Conservation (phyloP, 176 grass and related monocot species). For the Olyra latifolia region DNA sequence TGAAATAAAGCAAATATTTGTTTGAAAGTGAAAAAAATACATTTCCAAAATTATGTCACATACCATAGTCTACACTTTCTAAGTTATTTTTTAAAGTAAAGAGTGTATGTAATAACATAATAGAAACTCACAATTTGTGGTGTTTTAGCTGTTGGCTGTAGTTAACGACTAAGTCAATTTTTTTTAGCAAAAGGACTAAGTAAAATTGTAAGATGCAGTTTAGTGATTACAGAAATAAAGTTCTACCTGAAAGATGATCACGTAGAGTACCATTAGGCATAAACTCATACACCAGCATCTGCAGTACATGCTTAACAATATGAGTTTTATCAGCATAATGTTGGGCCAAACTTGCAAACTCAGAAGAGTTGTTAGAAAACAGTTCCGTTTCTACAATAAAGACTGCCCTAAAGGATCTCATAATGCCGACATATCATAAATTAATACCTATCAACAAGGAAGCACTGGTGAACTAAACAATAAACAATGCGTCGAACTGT, state of each 20-base stretch:
- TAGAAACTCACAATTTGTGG: neutral
- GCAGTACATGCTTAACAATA: slow-evolving; percentile 33
- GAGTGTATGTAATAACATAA: neutral
- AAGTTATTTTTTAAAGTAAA: neutral
- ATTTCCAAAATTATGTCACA: neutral
- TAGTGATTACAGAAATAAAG: slow-evolving; percentile 21
- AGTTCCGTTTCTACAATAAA: neutral
- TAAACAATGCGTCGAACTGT: slow-evolving; percentile 7
- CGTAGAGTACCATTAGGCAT: slow-evolving; percentile 77
- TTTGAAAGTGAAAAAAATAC: neutral
- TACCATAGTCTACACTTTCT: neutral
- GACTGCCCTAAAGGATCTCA: neutral
- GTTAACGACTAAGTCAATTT: neutral
- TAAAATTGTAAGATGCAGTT: slow-evolving; percentile 14
- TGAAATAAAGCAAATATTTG: neutral
- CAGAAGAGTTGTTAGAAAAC: neutral
- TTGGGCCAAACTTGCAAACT: neutral
- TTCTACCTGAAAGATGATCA: slow-evolving; percentile 70
- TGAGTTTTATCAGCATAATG: slow-evolving; percentile 26
- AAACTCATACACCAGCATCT: slow-evolving; percentile 88
- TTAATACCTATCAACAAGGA: slow-evolving; percentile 22
- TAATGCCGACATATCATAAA: neutral
- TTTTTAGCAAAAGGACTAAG: too few species aligned
- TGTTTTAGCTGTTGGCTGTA: neutral
- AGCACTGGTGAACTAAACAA: neutral